These are phyloP conservation scores for Adansonia digitata DNA, from an alignment of 345 rosid species.

Conservation along the genomic window DNA sequence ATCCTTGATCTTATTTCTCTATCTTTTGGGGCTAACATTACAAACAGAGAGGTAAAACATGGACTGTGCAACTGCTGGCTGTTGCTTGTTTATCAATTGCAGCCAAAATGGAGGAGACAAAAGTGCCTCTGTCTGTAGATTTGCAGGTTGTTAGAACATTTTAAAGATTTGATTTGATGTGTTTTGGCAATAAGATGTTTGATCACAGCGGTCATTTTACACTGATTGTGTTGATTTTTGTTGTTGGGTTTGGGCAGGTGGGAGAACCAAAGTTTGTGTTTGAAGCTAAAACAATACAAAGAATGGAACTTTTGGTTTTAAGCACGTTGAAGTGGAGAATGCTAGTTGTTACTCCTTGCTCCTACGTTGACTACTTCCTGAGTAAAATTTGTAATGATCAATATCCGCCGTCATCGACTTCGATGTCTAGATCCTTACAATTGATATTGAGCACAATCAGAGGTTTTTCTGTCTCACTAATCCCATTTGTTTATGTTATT, in stretches of 20 bases:
- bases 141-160: slow-evolving; percentile 42
- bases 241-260: slow-evolving; percentile 30
- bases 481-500: neutral
- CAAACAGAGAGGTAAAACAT: slow-evolving; percentile 51
- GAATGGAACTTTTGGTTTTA: slow-evolving; percentile 69
- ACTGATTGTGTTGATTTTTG: slow-evolving; percentile 4
- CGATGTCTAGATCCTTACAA: slow-evolving; percentile 38
- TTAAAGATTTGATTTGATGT: neutral
- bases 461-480: slow-evolving; percentile 32
- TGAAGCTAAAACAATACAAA: slow-evolving; percentile 50
- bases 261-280: slow-evolving; percentile 45
- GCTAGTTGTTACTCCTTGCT: slow-evolving; percentile 47
- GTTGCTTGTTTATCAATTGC: slow-evolving; percentile 75
- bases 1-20: slow-evolving; percentile 1
- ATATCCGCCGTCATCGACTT: slow-evolving; percentile 29
- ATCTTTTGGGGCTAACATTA: neutral
- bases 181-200: slow-evolving; percentile 2
- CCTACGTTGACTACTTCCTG: slow-evolving; percentile 47
- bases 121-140: slow-evolving; percentile 44
- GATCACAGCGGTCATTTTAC: neutral
- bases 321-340: slow-evolving; percentile 63
- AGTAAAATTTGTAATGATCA: slow-evolving; percentile 36
- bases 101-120: slow-evolving; percentile 62
- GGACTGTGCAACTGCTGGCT: slow-evolving; percentile 57
- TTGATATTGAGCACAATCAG: slow-evolving; percentile 47